Conservation (phyloP, 495 filamentous ascomycete genomes). For the Friedmanniomyces simplex region DNA sequence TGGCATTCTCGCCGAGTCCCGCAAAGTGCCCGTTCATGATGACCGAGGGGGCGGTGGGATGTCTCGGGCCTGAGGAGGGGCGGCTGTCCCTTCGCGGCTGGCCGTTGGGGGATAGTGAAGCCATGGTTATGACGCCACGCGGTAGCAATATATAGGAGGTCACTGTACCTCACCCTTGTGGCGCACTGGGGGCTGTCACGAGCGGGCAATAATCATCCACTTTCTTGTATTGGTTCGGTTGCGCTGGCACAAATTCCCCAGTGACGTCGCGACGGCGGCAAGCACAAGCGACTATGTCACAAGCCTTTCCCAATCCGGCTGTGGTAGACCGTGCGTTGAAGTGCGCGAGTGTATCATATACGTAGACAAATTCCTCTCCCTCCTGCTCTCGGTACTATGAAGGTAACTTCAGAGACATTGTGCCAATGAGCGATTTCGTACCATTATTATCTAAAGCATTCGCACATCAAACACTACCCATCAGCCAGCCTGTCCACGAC, state of each 20-base stretch:
- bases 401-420: too few species aligned
- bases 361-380: too few species aligned
- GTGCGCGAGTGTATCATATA: too few species aligned
- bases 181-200: background rate
- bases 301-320: background rate
- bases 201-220: background rate
- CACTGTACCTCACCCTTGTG: background rate
- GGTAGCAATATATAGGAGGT: background rate
- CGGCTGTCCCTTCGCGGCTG: background rate
- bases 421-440: too few species aligned
- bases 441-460: background rate
- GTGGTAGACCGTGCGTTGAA: too few species aligned
- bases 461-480: background rate
- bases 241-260: background rate
- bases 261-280: background rate
- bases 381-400: too few species aligned
- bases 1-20: slow-evolving; percentile 57
- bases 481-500: background rate
- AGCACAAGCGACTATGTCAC: background rate
- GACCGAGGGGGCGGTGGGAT: slow-evolving; percentile 40
- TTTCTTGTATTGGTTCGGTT: slow-evolving; percentile 1
- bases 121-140: background rate
- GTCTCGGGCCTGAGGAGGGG: background rate
- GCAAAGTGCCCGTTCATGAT: slow-evolving; percentile 88
- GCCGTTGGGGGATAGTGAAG: background rate